Evolutionary conservation across 2,329 filamentous ascomycete genomes (phyloP), one percentile per base, ranked within the genome.

Genomic region (Thermothelomyces thermophilus): DNA sequence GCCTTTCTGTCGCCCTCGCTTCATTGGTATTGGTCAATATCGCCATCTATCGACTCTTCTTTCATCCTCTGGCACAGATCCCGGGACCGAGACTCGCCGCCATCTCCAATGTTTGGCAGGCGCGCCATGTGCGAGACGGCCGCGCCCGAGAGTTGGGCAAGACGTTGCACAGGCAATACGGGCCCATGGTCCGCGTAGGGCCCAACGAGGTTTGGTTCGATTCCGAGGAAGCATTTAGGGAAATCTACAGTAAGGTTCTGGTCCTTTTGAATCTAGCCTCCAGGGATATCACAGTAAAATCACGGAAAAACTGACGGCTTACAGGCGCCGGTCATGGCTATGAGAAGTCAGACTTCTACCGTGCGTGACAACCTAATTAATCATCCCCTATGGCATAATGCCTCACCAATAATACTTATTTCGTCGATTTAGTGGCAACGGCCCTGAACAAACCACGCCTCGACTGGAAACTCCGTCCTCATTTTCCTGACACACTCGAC

Each of bases 121-220:
- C 71, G 0, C 65, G 66, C 10, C 68, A 76, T 3, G 69, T 69
- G 2, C 66, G 71, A 8, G 65, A 70, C 31, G 76, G 76, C 0
- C 64, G 62, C 2, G 67, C 73, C 58, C 63, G 66, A 4, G 56
- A 62, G 7, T 45, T 79, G 3, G 72, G 69, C 1, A 68, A 64
- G 57, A 65, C 62, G 0, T 54, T 79, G n/a, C 76, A 79, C 48
- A 51, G 56, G 0, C 60, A 51, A 10, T 78, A 79, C 51, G 77
- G 77, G 0, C 68, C 73, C 0, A 63, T 69, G 2, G 77, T 80
- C n/a, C 68, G 77, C 0, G 70, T 80, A 7, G 73, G 73, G 0
- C 76, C 77, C 0, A 69, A 76, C 30, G 76, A 79, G 57, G 67
- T 80, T 5, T 79, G 75, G 71, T 72, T 78, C 24, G 63, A 73